Evolutionary conservation across 179 eudicot species (phyloP).

Genomic region (Spergularia azorica): DNA sequence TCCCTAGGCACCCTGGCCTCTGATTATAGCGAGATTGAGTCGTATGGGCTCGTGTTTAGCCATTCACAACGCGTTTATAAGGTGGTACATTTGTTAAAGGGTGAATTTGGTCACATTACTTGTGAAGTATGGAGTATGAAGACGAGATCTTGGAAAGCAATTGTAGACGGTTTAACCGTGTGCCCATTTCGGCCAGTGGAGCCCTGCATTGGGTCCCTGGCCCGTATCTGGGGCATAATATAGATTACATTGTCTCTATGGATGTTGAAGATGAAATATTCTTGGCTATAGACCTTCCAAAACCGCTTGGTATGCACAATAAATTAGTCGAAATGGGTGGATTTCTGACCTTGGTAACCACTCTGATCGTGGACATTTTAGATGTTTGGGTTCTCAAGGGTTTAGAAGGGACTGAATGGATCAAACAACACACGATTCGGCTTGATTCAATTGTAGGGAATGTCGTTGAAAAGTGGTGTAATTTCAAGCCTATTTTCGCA

Average conservation of each 20-base stretch:
- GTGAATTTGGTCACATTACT: constrained; percentile 18
- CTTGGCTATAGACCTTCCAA: constrained; percentile 31
- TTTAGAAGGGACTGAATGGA: constrained; percentile 35
- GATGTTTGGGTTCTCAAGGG: constrained; percentile 48
- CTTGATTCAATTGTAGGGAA: constrained; percentile 27
- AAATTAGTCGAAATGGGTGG: constrained; percentile 49
- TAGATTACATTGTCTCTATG: constrained; percentile 32
- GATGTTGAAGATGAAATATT: constrained; percentile 44
- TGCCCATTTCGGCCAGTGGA: constrained; percentile 38
- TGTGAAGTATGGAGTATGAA: constrained; percentile 43
- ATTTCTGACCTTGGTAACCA: constrained; percentile 33
- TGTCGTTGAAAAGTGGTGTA: constrained; percentile 12
- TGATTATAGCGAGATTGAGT: constrained; percentile 7
- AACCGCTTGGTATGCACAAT: constrained; percentile 14
- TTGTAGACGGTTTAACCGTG: constrained; percentile 16
- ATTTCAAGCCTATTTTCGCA: constrained; percentile 5
- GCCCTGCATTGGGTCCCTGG: constrained; percentile 47
- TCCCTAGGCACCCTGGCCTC: constrained; percentile 41
- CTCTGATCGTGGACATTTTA: constrained; percentile 19
- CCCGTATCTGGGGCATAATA: neutral
- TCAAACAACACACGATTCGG: constrained; percentile 35
- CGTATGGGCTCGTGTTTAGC: constrained; percentile 45
- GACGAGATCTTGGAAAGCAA: constrained; percentile 39
- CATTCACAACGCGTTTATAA: constrained; percentile 33
- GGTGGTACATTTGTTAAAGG: constrained; percentile 51